phyloP scores from a whole-genome alignment of 441 rosid species.

The Rhodomyrtus psidioides region DNA sequence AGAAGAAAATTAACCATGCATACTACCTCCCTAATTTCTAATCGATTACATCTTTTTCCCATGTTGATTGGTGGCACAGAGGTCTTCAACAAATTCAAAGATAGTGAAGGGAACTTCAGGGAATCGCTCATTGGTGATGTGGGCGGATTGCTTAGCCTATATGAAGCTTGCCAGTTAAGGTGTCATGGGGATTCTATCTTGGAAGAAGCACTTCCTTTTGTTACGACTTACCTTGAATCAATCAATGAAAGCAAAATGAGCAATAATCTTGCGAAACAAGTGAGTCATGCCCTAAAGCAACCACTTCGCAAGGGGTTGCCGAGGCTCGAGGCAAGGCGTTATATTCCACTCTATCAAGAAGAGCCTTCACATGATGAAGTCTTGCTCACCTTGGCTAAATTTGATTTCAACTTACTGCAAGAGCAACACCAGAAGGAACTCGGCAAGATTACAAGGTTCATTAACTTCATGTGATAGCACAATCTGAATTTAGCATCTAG shows the following conservation, averaged over 20 bases:
- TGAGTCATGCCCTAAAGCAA: background rate
- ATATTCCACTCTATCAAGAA: background rate
- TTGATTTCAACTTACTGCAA: background rate
- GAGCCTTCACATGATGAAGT: background rate
- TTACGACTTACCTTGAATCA: background rate
- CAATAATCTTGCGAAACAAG: background rate
- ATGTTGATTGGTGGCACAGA: background rate
- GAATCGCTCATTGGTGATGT: background rate
- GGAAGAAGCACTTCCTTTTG: background rate
- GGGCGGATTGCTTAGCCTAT: background rate
- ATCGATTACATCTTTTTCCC: background rate
- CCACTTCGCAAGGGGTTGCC: background rate
- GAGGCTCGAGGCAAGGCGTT: background rate
- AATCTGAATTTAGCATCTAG: background rate
- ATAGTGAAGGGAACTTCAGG: background rate
- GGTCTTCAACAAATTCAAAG: background rate
- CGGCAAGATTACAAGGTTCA: background rate
- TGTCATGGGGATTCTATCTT: background rate
- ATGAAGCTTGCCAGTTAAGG: background rate
- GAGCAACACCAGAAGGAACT: background rate
- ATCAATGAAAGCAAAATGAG: background rate
- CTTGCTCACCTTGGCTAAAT: background rate
- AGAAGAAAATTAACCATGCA: background rate
- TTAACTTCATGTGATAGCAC: background rate
- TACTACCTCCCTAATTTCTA: background rate